phyloP scores from a whole-genome alignment of 768 basidiomycete species.

The Pulveroboletus sp. region DNA sequence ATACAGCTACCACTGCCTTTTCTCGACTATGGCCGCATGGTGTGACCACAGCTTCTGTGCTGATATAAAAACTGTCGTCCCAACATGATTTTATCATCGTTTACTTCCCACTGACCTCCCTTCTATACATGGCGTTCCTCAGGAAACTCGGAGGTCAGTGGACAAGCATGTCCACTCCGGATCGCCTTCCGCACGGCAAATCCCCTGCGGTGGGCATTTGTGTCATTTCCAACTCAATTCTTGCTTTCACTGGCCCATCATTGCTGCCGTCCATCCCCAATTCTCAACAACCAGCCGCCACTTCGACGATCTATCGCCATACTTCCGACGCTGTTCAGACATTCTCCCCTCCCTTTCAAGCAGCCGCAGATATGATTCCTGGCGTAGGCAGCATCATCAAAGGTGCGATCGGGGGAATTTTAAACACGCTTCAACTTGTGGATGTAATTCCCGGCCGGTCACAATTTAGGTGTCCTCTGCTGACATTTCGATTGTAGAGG shows the following conservation, averaged over 20 bases:
- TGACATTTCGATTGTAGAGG: not conserved
- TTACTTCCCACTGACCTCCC: too few species aligned
- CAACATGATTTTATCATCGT: too few species aligned
- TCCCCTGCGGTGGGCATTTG: not conserved
- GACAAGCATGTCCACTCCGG: too few species aligned
- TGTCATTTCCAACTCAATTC: not conserved
- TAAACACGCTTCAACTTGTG: not conserved
- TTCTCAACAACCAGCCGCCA: not conserved
- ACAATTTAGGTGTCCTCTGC: not conserved
- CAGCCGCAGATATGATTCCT: not conserved
- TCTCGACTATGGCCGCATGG: too few species aligned
- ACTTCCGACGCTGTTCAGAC: not conserved
- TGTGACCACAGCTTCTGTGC: too few species aligned
- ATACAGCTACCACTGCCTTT: too few species aligned
- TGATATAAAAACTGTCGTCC: too few species aligned
- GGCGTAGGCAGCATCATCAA: conserved; percentile 1
- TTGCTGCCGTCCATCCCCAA: too few species aligned
- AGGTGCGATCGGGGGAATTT: not conserved
- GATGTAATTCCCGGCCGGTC: not conserved
- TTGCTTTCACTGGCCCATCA: not conserved
- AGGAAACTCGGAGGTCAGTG: too few species aligned
- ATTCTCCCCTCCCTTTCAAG: conserved; percentile 1
- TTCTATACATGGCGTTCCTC: too few species aligned
- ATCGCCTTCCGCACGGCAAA: too few species aligned
- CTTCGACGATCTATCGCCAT: not conserved